Percentiles rank a stretch among this genome's conserved stretches.
These are phyloP conservation scores for Plantago major DNA, from an alignment of 257 asterid species.

Conservation along the genomic window DNA sequence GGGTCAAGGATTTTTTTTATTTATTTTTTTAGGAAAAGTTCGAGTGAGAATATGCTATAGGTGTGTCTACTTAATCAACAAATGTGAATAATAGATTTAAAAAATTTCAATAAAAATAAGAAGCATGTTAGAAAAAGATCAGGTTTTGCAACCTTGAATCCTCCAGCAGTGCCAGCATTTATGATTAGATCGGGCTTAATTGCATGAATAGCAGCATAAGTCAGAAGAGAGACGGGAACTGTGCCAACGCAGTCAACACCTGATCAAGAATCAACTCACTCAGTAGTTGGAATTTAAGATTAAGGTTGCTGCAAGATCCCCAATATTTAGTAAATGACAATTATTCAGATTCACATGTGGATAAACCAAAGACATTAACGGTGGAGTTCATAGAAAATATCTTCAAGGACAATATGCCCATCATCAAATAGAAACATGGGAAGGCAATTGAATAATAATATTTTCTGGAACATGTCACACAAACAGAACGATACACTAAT, in stretches of 20 bases:
- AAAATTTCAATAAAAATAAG: too few species aligned
- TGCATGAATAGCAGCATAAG: constrained; percentile 89
- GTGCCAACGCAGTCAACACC: constrained; percentile 98
- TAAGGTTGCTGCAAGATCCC: constrained; percentile 5
- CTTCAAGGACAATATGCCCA: neutral
- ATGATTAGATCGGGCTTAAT: constrained; percentile 83
- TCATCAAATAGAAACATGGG: constrained; percentile 7
- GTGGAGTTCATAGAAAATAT: neutral
- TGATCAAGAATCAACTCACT: constrained; percentile 27
- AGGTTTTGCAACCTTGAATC: constrained; percentile 62
- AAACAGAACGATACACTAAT: neutral
- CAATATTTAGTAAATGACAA: constrained; percentile 9
- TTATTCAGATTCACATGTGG: neutral
- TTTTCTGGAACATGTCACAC: neutral
- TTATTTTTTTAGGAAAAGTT: too few species aligned
- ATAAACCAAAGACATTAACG: neutral
- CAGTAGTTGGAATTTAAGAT: constrained; percentile 16
- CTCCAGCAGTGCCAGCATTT: constrained; percentile 99
- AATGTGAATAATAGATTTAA: too few species aligned
- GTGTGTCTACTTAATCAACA: too few species aligned
- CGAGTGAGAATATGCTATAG: too few species aligned
- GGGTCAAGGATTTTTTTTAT: too few species aligned
- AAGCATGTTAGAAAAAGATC: constrained; percentile 11
- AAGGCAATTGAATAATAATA: neutral
- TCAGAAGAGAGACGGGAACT: constrained; percentile 70